phyloP scores from a whole-genome alignment of 106 monocot species.

The Acorus gramineus region DNA sequence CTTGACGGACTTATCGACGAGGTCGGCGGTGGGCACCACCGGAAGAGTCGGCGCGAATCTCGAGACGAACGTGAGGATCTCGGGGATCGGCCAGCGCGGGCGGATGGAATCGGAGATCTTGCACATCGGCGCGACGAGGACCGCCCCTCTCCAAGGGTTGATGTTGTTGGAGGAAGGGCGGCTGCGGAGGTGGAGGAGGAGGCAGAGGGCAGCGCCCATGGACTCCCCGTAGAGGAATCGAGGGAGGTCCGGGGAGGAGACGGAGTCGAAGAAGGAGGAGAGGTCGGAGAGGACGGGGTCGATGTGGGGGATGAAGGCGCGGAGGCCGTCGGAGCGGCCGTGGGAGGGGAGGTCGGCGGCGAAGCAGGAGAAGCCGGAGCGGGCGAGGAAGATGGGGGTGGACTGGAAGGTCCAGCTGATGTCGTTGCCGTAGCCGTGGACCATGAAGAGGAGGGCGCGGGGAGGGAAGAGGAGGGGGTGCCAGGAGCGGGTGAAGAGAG shows the following conservation, averaged over 20 bases:
- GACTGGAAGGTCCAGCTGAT: constrained; percentile 92
- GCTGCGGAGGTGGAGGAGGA: constrained; percentile 54
- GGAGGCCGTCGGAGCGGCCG: constrained; percentile 64
- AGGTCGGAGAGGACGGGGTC: constrained; percentile 30
- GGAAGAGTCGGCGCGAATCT: constrained; percentile 48
- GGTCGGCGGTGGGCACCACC: constrained; percentile 60
- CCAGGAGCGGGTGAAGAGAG: constrained; percentile 90
- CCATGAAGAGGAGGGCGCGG: constrained; percentile 60
- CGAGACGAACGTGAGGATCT: constrained; percentile 40
- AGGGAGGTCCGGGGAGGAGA: constrained; percentile 10
- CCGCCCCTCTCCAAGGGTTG: constrained; percentile 41
- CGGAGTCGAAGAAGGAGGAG: constrained; percentile 33
- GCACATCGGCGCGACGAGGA: constrained; percentile 85
- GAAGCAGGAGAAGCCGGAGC: constrained; percentile 57
- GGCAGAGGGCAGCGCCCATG: constrained; percentile 79
- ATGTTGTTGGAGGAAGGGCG: too few relatives aligned
- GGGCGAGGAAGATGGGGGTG: constrained; percentile 74
- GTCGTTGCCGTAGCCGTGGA: constrained; percentile 96
- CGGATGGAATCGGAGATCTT: constrained; percentile 58
- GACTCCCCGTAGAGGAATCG: constrained; percentile 79
- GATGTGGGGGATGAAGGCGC: constrained; percentile 75
- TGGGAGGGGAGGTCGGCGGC: constrained; percentile 86
- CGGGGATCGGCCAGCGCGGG: constrained; percentile 65
- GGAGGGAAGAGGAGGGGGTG: constrained; percentile 20
- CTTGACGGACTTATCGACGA: constrained; percentile 69